Evolutionary conservation across 73 alveolate species (phyloP).

Genomic region (Symbiodinium natans): DNA sequence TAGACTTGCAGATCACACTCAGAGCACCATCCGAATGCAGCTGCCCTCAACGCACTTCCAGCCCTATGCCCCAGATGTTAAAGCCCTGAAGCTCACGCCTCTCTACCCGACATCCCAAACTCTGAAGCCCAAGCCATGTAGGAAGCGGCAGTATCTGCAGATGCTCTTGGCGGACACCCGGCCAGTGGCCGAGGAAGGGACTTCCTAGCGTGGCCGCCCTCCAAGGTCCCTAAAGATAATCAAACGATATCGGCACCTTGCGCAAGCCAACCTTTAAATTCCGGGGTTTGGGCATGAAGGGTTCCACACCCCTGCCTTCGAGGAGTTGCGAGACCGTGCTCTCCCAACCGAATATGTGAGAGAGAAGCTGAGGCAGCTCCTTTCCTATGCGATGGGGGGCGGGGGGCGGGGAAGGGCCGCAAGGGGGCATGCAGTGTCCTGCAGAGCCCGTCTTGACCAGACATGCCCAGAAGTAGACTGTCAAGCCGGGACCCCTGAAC

Average conservation of each 20-base stretch:
- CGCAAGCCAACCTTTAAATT: not conserved
- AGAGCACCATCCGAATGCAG: too few relatives aligned
- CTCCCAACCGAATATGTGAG: not conserved
- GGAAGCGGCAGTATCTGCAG: constrained; percentile 47
- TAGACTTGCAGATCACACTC: too few relatives aligned
- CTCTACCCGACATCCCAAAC: not conserved
- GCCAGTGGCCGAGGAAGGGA: constrained; percentile 57
- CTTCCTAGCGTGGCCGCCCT: not conserved
- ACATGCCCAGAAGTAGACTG: not conserved
- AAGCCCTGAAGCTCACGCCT: not conserved
- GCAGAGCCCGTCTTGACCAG: too few relatives aligned
- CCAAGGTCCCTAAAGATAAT: not conserved
- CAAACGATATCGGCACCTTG: not conserved
- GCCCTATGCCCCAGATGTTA: not conserved
- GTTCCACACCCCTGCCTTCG: not conserved
- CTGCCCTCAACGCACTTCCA: not conserved
- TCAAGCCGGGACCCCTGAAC: not conserved
- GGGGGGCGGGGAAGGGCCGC: too few relatives aligned
- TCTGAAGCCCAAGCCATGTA: not conserved
- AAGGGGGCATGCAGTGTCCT: too few relatives aligned
- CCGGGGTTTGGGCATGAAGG: not conserved
- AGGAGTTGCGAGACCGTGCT: constrained; percentile 46
- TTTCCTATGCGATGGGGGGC: too few relatives aligned
- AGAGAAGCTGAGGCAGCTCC: constrained; percentile 47
- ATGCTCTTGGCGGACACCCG: constrained; percentile 27